A percentile compares a stretch with the other conserved stretches of the same genome.
Conservation (phyloP, 352 stramenopile genomes). For the Pythium monospermum region DNA sequence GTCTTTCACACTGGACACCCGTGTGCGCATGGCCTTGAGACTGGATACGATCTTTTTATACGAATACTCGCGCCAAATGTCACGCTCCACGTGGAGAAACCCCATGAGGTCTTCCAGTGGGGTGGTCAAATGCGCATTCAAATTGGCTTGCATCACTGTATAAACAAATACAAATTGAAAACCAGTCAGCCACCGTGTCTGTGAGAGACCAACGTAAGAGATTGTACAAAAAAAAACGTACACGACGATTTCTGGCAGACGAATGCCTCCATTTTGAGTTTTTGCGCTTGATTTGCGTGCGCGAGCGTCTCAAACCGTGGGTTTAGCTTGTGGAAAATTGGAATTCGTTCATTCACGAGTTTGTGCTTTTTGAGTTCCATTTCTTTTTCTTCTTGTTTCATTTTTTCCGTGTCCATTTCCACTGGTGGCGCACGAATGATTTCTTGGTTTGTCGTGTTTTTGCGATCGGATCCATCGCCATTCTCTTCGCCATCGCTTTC, state of each 20-base stretch:
- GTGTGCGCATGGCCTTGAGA: constrained; percentile 55
- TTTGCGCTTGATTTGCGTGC: constrained; percentile 25
- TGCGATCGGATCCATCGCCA: constrained; percentile 48
- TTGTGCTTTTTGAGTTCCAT: constrained; percentile 45
- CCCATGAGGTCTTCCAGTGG: constrained; percentile 78
- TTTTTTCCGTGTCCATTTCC: constrained; percentile 28
- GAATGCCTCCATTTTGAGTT: constrained; percentile 50
- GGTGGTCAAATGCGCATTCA: constrained; percentile 74
- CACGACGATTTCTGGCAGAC: constrained; percentile 70
- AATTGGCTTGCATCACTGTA: constrained; percentile 57
- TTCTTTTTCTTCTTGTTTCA: constrained; percentile 37
- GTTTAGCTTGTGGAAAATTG: constrained; percentile 77
- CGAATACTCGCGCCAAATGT: constrained; percentile 77
- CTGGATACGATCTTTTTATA: constrained; percentile 83
- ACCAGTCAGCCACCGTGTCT: background rate
- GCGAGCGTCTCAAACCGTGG: constrained; percentile 48
- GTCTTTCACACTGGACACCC: constrained; percentile 54
- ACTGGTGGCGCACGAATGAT: constrained; percentile 40
- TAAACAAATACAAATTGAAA: background rate
- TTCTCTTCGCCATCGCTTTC: constrained; percentile 26
- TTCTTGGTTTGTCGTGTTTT: constrained; percentile 26
- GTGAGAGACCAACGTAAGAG: background rate
- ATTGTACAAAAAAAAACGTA: constrained; percentile 14
- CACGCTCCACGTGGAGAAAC: constrained; percentile 67
- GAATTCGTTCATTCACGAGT: constrained; percentile 48